Evolutionary conservation across 1,139 yeast species (phyloP), one percentile per base, ranked within the genome.

Genomic region (Petasospora rhodanensis): DNA sequence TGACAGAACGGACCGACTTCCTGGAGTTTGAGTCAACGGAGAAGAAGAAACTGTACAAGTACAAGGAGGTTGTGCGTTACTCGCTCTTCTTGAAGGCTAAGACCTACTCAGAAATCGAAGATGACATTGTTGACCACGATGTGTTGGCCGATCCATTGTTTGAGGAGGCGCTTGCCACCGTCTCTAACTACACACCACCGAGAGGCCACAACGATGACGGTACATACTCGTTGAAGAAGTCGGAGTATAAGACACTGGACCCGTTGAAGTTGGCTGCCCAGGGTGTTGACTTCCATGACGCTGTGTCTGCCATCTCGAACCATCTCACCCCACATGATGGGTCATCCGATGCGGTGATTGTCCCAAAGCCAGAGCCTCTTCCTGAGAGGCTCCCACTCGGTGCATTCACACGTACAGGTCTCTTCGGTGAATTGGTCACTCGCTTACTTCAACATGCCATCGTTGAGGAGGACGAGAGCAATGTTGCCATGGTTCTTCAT

Each of bases 401-500:
- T 9, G 53, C 55, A 0, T 72, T 79, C 44, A 60, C 79, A 8
- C 74, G 72, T 47, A 66, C 78, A 0, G 54, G 52, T 5, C 62
- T 59, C 4, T 77, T 80, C 55, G 76, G 75, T 1, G 76, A 76
- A 44, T 55, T 79, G 28, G 40, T 79, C 8, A 75, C 73, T 45
- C 79, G 77, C 47, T 55, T 76, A 14, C 56, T 81, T 12, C 73
- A 71, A 36, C 64, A 66, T 23, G 66, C 82, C 0, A 59, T 77
- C 20, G 67, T 66, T 31, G 48, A 50, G 14, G 67, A 68, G n/a
- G 71, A 72, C 34, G 76, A 73, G 30, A 61, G 73, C 0, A 79
- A 62, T 46, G 55, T 79, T 28, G 72, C 76, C 11, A 77, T 74
- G 31, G 51, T 78, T n/a, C 63, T 82, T 27, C 91, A 81, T 48